Evolutionary conservation across 2,329 filamentous ascomycete genomes (phyloP).

Genomic region (Calcarisporium arbuscula): DNA sequence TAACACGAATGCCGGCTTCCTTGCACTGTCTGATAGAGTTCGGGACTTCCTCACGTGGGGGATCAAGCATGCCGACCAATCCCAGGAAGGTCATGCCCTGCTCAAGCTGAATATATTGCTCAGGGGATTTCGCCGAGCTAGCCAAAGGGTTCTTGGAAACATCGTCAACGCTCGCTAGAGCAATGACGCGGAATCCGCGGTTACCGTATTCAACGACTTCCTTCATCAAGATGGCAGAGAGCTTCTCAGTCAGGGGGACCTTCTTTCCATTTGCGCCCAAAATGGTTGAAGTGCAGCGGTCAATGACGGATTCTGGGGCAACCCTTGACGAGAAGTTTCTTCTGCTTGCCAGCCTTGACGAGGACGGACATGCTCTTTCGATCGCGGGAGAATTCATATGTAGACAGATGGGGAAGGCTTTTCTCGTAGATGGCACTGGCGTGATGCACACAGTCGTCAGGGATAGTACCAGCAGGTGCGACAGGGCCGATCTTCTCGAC

Average conservation of each 20-base stretch:
- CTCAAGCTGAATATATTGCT: slow-evolving; percentile 81
- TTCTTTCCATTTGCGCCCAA: slow-evolving; percentile 73
- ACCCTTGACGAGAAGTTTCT: slow-evolving; percentile 93
- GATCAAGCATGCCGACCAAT: slow-evolving; percentile 93
- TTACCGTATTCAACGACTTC: slow-evolving; percentile 90
- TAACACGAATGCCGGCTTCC: slow-evolving; percentile 88
- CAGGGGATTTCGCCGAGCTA: slow-evolving; percentile 69
- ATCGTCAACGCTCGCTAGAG: slow-evolving; percentile 77
- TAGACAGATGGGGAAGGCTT: slow-evolving; percentile 67
- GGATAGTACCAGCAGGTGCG: slow-evolving; percentile 46
- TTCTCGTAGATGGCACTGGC: slow-evolving; percentile 82
- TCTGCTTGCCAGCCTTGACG: slow-evolving; percentile 57
- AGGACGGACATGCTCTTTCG: slow-evolving; percentile 99
- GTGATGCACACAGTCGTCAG: slow-evolving; percentile 66
- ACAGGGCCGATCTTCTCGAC: slow-evolving; percentile 92
- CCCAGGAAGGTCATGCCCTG: slow-evolving; percentile 92
- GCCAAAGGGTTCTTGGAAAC: slow-evolving; percentile 64
- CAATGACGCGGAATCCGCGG: slow-evolving; percentile 88
- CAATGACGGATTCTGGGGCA: slow-evolving; percentile 88
- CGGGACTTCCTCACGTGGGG: slow-evolving; percentile 86
- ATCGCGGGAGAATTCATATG: slow-evolving; percentile 95
- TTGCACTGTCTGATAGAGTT: slow-evolving; percentile 82
- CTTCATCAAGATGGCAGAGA: slow-evolving; percentile 63
- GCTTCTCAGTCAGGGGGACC: slow-evolving; percentile 63
- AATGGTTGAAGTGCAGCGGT: slow-evolving; percentile 79